Base-by-base conservation (phyloP, 208 protist species). In the Leptomonas pyrrhocoris region DNA sequence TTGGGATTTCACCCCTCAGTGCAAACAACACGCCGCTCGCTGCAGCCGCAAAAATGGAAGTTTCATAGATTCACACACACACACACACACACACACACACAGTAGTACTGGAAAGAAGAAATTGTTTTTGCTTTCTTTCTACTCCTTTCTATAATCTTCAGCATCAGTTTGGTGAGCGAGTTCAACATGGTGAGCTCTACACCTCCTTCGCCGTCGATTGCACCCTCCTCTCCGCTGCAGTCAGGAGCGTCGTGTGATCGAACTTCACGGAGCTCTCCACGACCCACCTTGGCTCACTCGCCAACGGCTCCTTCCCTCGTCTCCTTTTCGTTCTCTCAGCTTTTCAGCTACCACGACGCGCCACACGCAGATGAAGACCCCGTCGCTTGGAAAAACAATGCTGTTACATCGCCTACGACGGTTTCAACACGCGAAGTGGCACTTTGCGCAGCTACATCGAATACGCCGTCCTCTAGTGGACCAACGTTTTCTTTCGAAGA, bases 291-390 rank as follows among this genome's bases (percentile, higher is more conserved):
- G 19, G 15, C 58, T 45, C 40, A 2, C 38, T 38, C 38, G 19
- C 11, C 28, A n/a, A n/a, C 51, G 11, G 53, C 43, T 3, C 51
- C 61, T 21, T 59, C 71, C 23, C 45, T 76, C n/a, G 55, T 36
- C 36, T 34, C 50, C 46, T 70, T 76, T 30, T 76, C 71, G 18
- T 76, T 76, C n/a, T 69, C 71, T 1, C 71, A 76, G 57, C 48
- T 70, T 70, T 30, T 50, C 16, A 53, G 31, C 45, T 48, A 27
- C 2, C 30, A 63, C 38, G 71, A 66, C 18, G 62, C 23, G 15
- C 12, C 23, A 2, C 8, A 38, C 7, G 15, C 9, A 5, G 51
- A 5, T 1, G 51, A 56, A 11, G 34, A 38, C 7, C 9, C 3
- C 9, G 9, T 12, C 34, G 34, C 34, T 38, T 9, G 9, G 3